phyloP scores from a whole-genome alignment of 2,329 filamentous ascomycete genomes.

The Periconia macrospinosa region DNA sequence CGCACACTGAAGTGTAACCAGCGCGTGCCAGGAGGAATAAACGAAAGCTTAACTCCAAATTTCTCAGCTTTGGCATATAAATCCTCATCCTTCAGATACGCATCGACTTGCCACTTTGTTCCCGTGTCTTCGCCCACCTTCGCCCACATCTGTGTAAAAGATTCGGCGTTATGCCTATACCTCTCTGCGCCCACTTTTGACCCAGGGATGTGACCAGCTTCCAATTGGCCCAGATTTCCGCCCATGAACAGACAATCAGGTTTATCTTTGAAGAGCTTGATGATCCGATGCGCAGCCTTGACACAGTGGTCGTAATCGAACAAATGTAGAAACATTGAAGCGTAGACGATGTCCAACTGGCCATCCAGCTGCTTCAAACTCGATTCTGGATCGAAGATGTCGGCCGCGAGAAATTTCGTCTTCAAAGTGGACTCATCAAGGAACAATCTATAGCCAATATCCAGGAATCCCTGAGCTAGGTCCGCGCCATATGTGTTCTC shows the following conservation, averaged over 20 bases:
- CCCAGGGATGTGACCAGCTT: slow-evolving; percentile 25
- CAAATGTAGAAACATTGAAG: slow-evolving; percentile 49
- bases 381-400: slow-evolving; percentile 44
- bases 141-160: slow-evolving; percentile 43
- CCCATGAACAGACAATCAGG: slow-evolving; percentile 44
- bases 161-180: slow-evolving; percentile 43
- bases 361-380: slow-evolving; percentile 40
- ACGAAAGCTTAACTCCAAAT: slow-evolving; percentile 13
- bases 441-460: slow-evolving; percentile 53
- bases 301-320: slow-evolving; percentile 47
- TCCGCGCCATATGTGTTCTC: slow-evolving; percentile 47
- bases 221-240: slow-evolving; percentile 38
- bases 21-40: slow-evolving; percentile 26
- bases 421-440: slow-evolving; percentile 44
- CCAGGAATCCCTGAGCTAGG: slow-evolving; percentile 50
- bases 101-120: slow-evolving; percentile 39
- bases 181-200: slow-evolving; percentile 11
- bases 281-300: slow-evolving; percentile 34
- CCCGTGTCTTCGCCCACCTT: slow-evolving; percentile 43
- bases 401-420: slow-evolving; percentile 56
- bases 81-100: slow-evolving; percentile 26
- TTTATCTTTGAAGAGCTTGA: slow-evolving; percentile 36
- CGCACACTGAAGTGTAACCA: slow-evolving; percentile 31
- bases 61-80: slow-evolving; percentile 13
- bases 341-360: slow-evolving; percentile 46